Evolutionary conservation across 1,284 basidiomycete species (phyloP).

Genomic region (Coniferiporia sulphurascens): DNA sequence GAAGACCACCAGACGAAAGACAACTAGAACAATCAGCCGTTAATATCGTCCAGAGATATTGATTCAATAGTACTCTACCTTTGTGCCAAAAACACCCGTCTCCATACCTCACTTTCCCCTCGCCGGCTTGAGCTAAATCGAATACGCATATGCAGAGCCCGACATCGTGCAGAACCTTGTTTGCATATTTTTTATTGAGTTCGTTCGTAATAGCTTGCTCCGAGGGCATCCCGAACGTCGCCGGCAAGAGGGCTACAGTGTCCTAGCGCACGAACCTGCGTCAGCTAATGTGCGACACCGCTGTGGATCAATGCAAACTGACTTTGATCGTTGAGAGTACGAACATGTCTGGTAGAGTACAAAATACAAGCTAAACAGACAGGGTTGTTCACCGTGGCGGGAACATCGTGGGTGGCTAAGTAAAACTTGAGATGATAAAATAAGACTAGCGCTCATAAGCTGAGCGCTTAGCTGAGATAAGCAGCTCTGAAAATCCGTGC

Average conservation of each 20-base stretch:
- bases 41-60: not conserved
- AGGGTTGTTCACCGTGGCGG: not conserved
- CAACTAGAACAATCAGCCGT: constrained; percentile 47
- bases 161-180: constrained; percentile 87
- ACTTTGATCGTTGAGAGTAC: constrained; percentile 56
- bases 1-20: constrained; percentile 88
- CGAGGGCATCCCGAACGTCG: constrained; percentile 65
- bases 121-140: constrained; percentile 80
- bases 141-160: constrained; percentile 89
- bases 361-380: not conserved
- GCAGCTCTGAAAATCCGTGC: not conserved
- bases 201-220: constrained; percentile 74
- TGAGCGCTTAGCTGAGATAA: not conserved
- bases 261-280: constrained; percentile 40
- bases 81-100: constrained; percentile 96
- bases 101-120: constrained; percentile 91
- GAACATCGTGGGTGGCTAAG: not conserved
- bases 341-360: constrained; percentile 41
- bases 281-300: not conserved
- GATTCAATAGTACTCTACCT: constrained; percentile 43
- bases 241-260: constrained; percentile 75
- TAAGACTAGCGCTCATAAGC: not conserved
- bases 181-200: constrained; percentile 92
- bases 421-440: not conserved
- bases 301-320: constrained; percentile 10